Base-by-base conservation (phyloP, 2,329 filamentous ascomycete genomes). In the Periconia sp. region DNA sequence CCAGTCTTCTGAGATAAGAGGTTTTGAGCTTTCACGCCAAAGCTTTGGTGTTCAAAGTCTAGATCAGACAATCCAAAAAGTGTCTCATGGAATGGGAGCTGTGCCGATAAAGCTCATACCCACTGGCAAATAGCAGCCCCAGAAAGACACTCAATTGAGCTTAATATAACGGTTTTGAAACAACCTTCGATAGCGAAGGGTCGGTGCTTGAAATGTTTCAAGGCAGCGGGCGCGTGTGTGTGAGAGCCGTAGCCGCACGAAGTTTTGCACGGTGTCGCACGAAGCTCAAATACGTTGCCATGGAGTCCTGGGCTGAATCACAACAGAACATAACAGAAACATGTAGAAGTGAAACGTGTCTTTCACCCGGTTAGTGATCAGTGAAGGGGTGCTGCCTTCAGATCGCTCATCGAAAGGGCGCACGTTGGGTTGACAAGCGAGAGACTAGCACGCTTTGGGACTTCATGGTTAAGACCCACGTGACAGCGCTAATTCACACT, bases 321-420 rank as follows among this genome's bases (percentile, higher is more conserved):
- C 45, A 46, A 56, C 43, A 40, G 64, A 67, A 63, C 51, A 60
- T 55, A 48, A 54, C 52, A 40, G 63, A 68, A 67, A 37, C 43
- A 23, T 34, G 47, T 53, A 39, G 61, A 66, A 65, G 31, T 43
- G 57, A 59, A 55, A 65, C 60, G 63, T 66, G 61, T 52, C 46
- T 42, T 49, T 58, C 40, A 46, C 46, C 25, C 42, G 33, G 39
- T 28, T 16, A 51, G 37, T 46, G 41, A 36, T 43, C 40, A 57
- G 38, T 52, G 49, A 46, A 46, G 35, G 41, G 42, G 15, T 43
- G 48, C 31, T 47, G 48, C 48, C 48, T 51, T 34, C 13, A 28
- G 24, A 15, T 43, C 40, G 36, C 35, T 35, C 16, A 21, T 12
- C 43, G 46, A 50, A 59, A 65, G 60, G 59, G 58, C 62, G 59